Evolutionary conservation across 352 stramenopile species (phyloP).

Genomic region (Phytophthora tentaculata): DNA sequence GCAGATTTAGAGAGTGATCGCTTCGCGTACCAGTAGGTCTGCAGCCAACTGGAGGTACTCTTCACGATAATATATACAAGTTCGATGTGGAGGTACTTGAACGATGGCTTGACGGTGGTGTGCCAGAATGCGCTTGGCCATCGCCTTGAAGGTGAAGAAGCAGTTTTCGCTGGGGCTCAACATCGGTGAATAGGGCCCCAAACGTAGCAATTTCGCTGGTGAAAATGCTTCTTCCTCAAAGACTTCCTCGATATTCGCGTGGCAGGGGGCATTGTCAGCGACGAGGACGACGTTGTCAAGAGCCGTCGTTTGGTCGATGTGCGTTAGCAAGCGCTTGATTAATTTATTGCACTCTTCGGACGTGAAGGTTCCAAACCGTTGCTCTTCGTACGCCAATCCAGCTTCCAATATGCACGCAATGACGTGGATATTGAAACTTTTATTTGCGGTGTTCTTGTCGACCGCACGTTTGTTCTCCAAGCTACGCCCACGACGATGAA

Average conservation of each 20-base stretch:
- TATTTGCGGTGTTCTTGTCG: neutral
- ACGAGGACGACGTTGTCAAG: neutral
- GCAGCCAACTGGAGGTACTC: neutral
- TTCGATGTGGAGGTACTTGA: neutral
- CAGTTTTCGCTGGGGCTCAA: neutral
- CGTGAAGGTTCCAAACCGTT: neutral
- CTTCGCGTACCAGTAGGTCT: neutral
- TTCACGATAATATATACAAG: neutral
- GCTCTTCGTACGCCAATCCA: neutral
- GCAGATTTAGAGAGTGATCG: too few species aligned
- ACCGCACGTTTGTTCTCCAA: neutral
- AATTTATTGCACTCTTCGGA: neutral
- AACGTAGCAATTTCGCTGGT: neutral
- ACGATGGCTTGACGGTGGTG: neutral
- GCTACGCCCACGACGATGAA: too few species aligned
- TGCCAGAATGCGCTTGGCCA: neutral
- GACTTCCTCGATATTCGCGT: neutral
- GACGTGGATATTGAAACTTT: neutral
- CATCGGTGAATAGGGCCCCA: neutral
- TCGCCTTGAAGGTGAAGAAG: neutral
- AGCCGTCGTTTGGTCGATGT: neutral
- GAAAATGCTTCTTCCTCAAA: neutral
- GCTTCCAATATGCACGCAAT: neutral
- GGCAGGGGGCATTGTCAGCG: neutral
- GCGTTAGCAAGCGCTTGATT: neutral